phyloP scores from a whole-genome alignment of 176 grass and related monocot species.

The Eragrostis curvula region DNA sequence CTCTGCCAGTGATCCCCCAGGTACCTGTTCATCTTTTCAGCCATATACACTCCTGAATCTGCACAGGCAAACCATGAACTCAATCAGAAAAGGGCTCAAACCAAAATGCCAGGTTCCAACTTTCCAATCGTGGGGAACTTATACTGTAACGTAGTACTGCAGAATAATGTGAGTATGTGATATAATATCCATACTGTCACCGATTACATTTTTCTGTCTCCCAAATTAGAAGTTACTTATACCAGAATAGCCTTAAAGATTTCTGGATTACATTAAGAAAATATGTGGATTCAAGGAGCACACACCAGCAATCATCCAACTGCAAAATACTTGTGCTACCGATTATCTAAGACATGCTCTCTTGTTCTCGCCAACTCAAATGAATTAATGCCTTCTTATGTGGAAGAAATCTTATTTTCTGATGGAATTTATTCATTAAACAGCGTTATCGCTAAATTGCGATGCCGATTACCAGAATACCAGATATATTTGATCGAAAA shows the following conservation, averaged over 20 bases:
- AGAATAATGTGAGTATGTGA: not conserved
- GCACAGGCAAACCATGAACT: slow-evolving; percentile 23
- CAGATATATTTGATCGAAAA: not conserved
- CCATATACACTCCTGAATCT: slow-evolving; percentile 74
- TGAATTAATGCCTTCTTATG: not conserved
- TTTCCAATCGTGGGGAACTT: not conserved
- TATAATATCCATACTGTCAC: not conserved
- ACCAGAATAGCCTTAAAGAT: not conserved
- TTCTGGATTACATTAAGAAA: not conserved
- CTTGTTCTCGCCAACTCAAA: not conserved
- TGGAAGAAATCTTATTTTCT: not conserved
- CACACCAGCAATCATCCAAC: not conserved
- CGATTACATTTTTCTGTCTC: not conserved
- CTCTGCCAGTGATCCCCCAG: slow-evolving; percentile 59
- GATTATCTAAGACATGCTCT: not conserved
- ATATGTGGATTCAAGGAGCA: not conserved
- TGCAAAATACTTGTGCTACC: not conserved
- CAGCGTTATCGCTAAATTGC: not conserved
- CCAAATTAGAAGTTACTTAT: not conserved
- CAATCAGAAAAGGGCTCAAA: slow-evolving; percentile 2
- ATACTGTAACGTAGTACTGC: not conserved
- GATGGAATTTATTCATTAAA: not conserved
- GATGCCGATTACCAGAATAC: not conserved
- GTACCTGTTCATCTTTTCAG: slow-evolving; percentile 70
- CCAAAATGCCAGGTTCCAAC: not conserved